phyloP scores from a whole-genome alignment of 2,329 filamentous ascomycete species.

The Trichoderma oligosporum region DNA sequence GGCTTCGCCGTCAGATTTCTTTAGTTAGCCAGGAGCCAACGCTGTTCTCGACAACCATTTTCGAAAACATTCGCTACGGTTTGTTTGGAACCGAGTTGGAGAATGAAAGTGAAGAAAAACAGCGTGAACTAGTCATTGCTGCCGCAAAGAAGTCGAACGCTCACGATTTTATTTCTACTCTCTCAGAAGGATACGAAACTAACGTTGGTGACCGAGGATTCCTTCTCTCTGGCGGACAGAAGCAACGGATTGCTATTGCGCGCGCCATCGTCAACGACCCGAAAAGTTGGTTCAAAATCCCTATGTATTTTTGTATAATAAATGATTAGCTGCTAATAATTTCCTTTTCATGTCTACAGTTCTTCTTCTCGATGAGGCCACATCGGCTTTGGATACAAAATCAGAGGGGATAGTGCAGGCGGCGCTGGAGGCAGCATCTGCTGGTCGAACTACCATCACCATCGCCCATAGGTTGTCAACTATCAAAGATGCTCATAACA shows the following conservation, averaged over 20 bases:
- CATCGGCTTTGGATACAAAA: conserved; percentile 87
- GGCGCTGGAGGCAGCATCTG: conserved; percentile 78
- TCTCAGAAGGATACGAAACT: conserved; percentile 89
- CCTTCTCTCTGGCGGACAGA: conserved; percentile 88
- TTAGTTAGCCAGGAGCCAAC: conserved; percentile 92
- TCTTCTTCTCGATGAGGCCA: conserved; percentile 90
- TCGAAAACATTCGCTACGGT: conserved; percentile 84
- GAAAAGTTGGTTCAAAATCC: conserved; percentile 51
- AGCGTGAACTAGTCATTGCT: conserved; percentile 67
- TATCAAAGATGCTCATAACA: conserved; percentile 91
- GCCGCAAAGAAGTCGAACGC: conserved; percentile 91
- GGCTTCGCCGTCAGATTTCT: conserved; percentile 88
- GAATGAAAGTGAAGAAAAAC: conserved; percentile 59
- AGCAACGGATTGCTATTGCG: conserved; percentile 94
- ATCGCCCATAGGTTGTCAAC: conserved; percentile 95
- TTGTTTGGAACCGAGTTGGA: conserved; percentile 81
- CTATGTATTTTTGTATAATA: neutral
- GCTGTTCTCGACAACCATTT: conserved; percentile 85
- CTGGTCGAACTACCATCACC: conserved; percentile 88
- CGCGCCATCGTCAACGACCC: conserved; percentile 86
- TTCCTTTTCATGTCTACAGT: conserved; percentile 44
- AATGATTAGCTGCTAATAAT: neutral
- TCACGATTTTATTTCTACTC: conserved; percentile 78
- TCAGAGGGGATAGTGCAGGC: conserved; percentile 93
- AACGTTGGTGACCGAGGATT: conserved; percentile 95